Conservation (phyloP, 768 basidiomycete species). For the Collybia mongolica region DNA sequence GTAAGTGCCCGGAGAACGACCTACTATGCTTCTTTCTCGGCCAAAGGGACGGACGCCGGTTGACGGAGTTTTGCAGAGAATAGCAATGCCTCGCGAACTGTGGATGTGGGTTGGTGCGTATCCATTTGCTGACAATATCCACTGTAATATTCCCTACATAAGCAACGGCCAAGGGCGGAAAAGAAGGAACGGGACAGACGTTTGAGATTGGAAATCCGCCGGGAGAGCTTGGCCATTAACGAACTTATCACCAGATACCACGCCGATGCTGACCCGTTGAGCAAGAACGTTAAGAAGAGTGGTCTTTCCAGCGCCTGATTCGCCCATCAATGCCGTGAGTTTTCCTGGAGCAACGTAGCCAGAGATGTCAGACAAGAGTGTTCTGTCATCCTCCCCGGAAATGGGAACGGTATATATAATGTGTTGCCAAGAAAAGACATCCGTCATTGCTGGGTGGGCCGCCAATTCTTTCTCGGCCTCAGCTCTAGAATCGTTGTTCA, state of each 20-base stretch:
- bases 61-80: slow-evolving; percentile 83
- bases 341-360: slow-evolving; percentile 84
- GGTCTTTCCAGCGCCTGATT: slow-evolving; percentile 52
- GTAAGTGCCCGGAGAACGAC: slow-evolving; percentile 19
- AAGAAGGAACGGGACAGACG: slow-evolving; percentile 21
- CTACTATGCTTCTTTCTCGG: slow-evolving; percentile 80
- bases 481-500: slow-evolving; percentile 10
- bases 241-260: slow-evolving; percentile 49
- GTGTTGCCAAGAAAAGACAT: slow-evolving; percentile 81
- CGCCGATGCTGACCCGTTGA: slow-evolving; percentile 44
- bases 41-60: slow-evolving; percentile 56
- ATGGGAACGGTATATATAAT: slow-evolving; percentile 66
- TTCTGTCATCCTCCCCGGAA: slow-evolving; percentile 36
- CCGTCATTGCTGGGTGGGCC: slow-evolving; percentile 41
- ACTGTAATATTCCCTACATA: slow-evolving; percentile 28
- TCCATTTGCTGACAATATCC: slow-evolving; percentile 90
- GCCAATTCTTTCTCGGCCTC: slow-evolving; percentile 25
- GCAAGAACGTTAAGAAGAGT: slow-evolving; percentile 60
- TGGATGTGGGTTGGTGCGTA: slow-evolving; percentile 70
- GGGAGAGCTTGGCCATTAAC: slow-evolving; percentile 56
- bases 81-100: slow-evolving; percentile 77
- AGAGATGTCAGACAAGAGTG: slow-evolving; percentile 68
- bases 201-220: slow-evolving; percentile 63
- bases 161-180: background rate
- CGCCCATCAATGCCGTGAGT: slow-evolving; percentile 76